phyloP scores from a whole-genome alignment of 108 stramenopile species.

The Epithemia pelagica region DNA sequence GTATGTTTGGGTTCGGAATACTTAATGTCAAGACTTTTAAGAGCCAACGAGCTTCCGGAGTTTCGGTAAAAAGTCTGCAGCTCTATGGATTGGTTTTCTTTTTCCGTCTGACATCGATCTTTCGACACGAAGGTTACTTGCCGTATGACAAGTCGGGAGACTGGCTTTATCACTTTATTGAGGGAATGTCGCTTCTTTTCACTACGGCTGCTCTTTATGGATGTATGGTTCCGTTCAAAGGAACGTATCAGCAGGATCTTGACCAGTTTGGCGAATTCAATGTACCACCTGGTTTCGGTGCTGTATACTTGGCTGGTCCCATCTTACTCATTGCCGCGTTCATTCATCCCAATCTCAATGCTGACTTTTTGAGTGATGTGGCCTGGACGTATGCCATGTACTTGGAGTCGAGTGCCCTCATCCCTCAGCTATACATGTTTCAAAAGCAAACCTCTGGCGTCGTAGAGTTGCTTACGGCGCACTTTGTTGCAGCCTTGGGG shows the following conservation, averaged over 20 bases:
- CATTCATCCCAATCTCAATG: constrained; percentile 91
- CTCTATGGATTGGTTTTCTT: constrained; percentile 88
- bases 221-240: constrained; percentile 73
- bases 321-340: constrained; percentile 80
- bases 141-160: constrained; percentile 99
- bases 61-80: constrained; percentile 93
- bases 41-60: constrained; percentile 79
- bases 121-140: constrained; percentile 96
- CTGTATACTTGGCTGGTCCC: constrained; percentile 83
- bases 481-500: constrained; percentile 91
- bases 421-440: constrained; percentile 99
- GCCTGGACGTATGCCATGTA: constrained; percentile 99
- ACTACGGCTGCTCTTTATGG: constrained; percentile 70
- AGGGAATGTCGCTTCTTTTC: constrained; percentile 76
- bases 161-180: constrained; percentile 95
- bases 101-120: constrained; percentile 90
- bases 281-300: constrained; percentile 73
- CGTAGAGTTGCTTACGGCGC: constrained; percentile 82
- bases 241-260: constrained; percentile 81
- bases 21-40: constrained; percentile 86
- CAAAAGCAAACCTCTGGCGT: constrained; percentile 85
- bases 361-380: constrained; percentile 91
- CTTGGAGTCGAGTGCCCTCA: constrained; percentile 89
- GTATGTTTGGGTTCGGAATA: constrained; percentile 94
- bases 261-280: constrained; percentile 92